These are phyloP conservation scores for Melanogaster broomeanus DNA, from an alignment of 768 basidiomycete species.

Conservation along the genomic window DNA sequence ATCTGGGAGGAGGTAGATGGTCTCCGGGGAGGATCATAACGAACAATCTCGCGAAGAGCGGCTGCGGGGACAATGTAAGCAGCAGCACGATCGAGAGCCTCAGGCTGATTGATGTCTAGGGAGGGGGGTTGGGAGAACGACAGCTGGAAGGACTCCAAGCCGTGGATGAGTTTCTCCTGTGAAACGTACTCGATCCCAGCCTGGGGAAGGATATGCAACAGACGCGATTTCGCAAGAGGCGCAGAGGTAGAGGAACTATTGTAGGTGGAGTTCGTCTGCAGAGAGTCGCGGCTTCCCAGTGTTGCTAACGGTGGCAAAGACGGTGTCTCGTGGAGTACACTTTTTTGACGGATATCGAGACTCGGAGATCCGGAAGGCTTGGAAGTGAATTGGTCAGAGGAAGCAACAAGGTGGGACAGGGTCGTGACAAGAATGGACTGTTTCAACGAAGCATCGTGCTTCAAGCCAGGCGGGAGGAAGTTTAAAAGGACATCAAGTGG, in stretches of 20 bases:
- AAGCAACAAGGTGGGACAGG: constrained; percentile 32
- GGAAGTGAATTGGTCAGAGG: neutral
- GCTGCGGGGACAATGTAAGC: constrained; percentile 31
- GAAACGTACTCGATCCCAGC: constrained; percentile 8
- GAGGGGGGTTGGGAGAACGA: constrained; percentile 31
- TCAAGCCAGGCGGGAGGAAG: constrained; percentile 31
- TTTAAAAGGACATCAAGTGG: constrained; percentile 42
- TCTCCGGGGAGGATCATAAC: constrained; percentile 2
- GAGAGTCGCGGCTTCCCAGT: constrained; percentile 9
- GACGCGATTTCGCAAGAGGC: constrained; percentile 20
- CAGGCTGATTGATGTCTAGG: constrained; percentile 6
- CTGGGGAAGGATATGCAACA: constrained; percentile 35
- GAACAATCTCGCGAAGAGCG: constrained; percentile 24
- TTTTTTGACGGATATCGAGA: constrained; percentile 17
- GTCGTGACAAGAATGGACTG: constrained; percentile 43
- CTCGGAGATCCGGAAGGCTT: neutral
- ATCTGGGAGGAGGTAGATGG: neutral
- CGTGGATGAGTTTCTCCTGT: constrained; percentile 33
- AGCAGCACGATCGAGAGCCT: constrained; percentile 20
- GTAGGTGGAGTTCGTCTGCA: constrained; percentile 6
- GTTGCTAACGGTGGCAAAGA: neutral
- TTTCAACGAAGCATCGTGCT: constrained; percentile 38
- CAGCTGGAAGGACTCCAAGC: constrained; percentile 39
- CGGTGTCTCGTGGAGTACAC: neutral
- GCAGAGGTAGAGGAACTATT: neutral